These are phyloP conservation scores for Penicillium aurantiogriseum DNA, from an alignment of 2,329 filamentous ascomycete genomes.

Conservation along the genomic window DNA sequence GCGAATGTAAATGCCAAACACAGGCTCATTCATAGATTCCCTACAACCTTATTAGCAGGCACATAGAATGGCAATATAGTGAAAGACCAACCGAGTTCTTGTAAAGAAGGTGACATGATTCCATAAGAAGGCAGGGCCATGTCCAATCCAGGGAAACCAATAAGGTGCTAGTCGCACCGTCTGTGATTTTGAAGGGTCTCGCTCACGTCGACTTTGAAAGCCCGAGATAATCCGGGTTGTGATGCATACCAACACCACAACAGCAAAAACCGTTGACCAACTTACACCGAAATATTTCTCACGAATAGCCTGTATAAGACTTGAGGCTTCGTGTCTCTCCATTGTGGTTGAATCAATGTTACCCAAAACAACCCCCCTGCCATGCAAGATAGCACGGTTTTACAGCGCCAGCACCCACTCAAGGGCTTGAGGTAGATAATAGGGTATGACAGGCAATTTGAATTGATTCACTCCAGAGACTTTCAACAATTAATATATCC, in stretches of 20 bases:
- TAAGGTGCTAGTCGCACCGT: constrained; percentile 55
- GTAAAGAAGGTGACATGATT: constrained; percentile 47
- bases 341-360: constrained; percentile 12
- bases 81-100: constrained; percentile 38
- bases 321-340: constrained; percentile 19
- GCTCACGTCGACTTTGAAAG: constrained; percentile 29
- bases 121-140: constrained; percentile 51
- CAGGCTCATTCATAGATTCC: constrained; percentile 39
- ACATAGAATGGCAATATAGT: not conserved
- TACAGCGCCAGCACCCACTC: constrained; percentile 2
- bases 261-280: constrained; percentile 28
- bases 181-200: constrained; percentile 26
- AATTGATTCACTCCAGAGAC: not conserved
- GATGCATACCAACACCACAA: constrained; percentile 35
- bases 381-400: not conserved
- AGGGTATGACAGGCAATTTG: not conserved
- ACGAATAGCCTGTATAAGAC: constrained; percentile 21
- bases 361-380: not conserved
- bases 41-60: constrained; percentile 25
- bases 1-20: constrained; percentile 52
- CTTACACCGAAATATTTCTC: constrained; percentile 22
- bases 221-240: constrained; percentile 41
- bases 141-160: constrained; percentile 59
- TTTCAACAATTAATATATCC: not conserved
- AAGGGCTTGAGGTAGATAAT: not conserved